Base-by-base conservation (phyloP, 1,284 basidiomycete species). In the Amylostereum chailletii region DNA sequence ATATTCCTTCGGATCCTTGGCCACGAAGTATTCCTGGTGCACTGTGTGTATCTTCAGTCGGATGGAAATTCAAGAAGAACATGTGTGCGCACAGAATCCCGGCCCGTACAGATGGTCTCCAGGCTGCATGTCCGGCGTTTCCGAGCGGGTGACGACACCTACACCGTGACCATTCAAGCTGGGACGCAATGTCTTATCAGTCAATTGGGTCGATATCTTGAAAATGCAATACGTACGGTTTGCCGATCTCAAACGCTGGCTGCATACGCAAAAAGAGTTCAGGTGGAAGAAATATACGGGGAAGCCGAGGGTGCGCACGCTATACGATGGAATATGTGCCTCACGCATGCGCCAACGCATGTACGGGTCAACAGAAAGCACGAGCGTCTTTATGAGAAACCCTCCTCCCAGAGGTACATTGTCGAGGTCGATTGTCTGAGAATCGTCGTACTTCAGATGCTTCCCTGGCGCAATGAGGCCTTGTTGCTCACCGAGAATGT, bases 291-390 rank as follows among this genome's bases (percentile, higher is more conserved):
- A 19, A 19, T 19, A 19, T 19, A 19, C 19, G 19, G 19, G 19
- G 19, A 19, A 19, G 19, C 19, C 19, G 19, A 19, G 19, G 19
- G 19, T 19, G 19, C 19, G 19, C 19, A 19, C 19, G 19, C 19
- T 51, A 11, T 52, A 53, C 46, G 26, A 38, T 46, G 32, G 48
- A 51, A 33, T 45, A 48, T 34, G 50, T 19, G 41, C 47, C 31
- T 3, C 19, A 3, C 56, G 56, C 62, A 69, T 65, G 43, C 58
- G 53, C 19, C 57, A 57, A 27, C 65, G 59, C 51, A 69, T 57
- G 58, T 68, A 70, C 1, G 70, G 70, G 54, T 71, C 69, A 42
- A 68, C 56, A 31, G 54, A 60, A 11, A 69, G 49, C 3, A 57
- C 57, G 32, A 68, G 50, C 2, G 61, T 57, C 59, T 69, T 69